These are phyloP conservation scores for Diaporthe humulicola DNA, from an alignment of 2,329 filamentous ascomycete species.

Conservation along the genomic window DNA sequence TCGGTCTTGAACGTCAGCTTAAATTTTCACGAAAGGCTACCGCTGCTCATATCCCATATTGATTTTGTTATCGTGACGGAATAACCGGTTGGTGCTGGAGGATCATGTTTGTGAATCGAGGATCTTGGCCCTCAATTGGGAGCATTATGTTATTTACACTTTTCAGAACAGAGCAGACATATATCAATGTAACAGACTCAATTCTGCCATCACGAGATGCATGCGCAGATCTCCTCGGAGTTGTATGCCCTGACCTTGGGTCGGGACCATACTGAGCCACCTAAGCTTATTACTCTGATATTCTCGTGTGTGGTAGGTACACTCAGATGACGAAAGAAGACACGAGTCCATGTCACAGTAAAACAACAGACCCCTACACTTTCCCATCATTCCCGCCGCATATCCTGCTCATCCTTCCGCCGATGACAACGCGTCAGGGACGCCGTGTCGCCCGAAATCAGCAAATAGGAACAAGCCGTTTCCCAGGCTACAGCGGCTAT, in stretches of 20 bases:
- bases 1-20: no score
- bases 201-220: not conserved
- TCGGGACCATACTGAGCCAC: not conserved
- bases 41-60: not conserved
- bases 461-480: not conserved
- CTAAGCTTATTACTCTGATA: not conserved
- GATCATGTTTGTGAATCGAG: not conserved
- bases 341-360: no score
- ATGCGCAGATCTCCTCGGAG: not conserved
- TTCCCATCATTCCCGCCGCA: not conserved
- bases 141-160: not conserved
- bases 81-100: not conserved
- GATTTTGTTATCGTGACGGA: not conserved
- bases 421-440: not conserved
- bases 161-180: not conserved
- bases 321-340: not conserved
- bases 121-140: not conserved
- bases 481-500: slow-evolving; percentile 5
- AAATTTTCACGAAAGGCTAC: not conserved
- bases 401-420: not conserved
- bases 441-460: not conserved
- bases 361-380: not conserved
- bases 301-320: not conserved
- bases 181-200: not conserved
- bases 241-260: not conserved